These are phyloP conservation scores for Suhomyces guaymorum DNA, from an alignment of 1,139 yeast genomes.

Conservation along the genomic window DNA sequence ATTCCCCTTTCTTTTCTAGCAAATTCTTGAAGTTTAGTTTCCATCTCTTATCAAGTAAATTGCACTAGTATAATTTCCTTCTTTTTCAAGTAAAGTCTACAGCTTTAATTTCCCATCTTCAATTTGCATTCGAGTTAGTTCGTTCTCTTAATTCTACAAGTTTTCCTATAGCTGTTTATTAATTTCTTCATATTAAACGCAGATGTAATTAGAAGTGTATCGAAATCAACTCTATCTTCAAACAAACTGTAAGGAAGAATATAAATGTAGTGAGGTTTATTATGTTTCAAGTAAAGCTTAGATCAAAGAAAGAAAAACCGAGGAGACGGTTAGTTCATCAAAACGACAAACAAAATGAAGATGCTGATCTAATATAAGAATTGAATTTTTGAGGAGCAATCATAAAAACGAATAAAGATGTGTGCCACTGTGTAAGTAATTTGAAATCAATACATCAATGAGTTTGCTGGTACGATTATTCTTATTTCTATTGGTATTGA, in stretches of 20 bases:
- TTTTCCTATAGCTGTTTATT: slow-evolving; percentile 5
- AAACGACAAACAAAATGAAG: slow-evolving; percentile 3
- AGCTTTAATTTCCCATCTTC: too few species aligned
- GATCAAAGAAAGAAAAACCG: slow-evolving; percentile 3
- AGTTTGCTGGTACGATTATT: slow-evolving; percentile 3
- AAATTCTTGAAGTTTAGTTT: too few species aligned
- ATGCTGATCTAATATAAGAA: slow-evolving; percentile 10
- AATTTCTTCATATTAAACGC: slow-evolving; percentile 6
- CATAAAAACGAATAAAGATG: slow-evolving; percentile 8
- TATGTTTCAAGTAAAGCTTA: slow-evolving; percentile 3
- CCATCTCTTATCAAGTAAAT: too few species aligned
- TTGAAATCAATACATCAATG: slow-evolving; percentile 7
- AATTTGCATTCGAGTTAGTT: too few species aligned
- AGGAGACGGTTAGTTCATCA: slow-evolving; percentile 2
- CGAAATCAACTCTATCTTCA: slow-evolving; percentile 11
- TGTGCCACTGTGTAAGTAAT: slow-evolving; percentile 7
- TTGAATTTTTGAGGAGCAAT: slow-evolving; percentile 9
- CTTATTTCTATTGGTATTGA: slow-evolving; percentile 2
- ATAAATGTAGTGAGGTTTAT: slow-evolving; percentile 2
- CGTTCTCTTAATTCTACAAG: too few species aligned
- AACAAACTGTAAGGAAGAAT: slow-evolving; percentile 7
- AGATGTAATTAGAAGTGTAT: slow-evolving; percentile 8
- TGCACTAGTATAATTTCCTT: too few species aligned
- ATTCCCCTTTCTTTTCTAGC: too few species aligned
- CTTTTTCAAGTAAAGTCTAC: too few species aligned